These are phyloP conservation scores for Deinandra increscens DNA, from an alignment of 129 eudicot genomes.

Conservation along the genomic window DNA sequence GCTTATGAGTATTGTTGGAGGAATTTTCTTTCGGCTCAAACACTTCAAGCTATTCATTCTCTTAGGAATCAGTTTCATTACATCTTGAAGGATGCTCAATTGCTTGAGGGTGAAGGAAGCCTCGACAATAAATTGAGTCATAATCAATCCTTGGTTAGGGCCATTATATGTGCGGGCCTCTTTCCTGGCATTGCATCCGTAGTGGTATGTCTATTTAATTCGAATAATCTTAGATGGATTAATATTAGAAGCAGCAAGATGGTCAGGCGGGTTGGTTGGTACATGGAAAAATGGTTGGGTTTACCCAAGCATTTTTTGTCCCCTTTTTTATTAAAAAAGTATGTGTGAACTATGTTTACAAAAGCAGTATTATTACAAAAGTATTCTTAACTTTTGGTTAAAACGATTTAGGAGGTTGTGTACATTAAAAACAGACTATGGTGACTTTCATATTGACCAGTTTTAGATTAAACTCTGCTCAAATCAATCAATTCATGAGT, in stretches of 20 bases:
- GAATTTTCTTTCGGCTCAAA: slow-evolving; percentile 91
- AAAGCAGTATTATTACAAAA: neutral
- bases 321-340: too few species aligned
- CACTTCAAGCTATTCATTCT: slow-evolving; percentile 98
- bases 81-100: slow-evolving; percentile 81
- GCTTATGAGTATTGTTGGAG: slow-evolving; percentile 98
- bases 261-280: neutral
- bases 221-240: neutral
- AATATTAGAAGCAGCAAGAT: slow-evolving; percentile 2
- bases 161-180: slow-evolving; percentile 94
- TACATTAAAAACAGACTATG: neutral
- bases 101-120: slow-evolving; percentile 68
- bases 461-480: neutral
- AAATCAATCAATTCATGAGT: neutral
- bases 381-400: neutral
- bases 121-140: slow-evolving; percentile 76
- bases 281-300: neutral
- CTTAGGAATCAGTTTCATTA: slow-evolving; percentile 81
- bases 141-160: slow-evolving; percentile 92
- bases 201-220: slow-evolving; percentile 57
- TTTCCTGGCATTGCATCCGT: slow-evolving; percentile 96
- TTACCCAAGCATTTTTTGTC: neutral
- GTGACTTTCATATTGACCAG: neutral
- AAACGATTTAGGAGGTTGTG: neutral
- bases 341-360: neutral